These are phyloP conservation scores for Fragaria ananassa DNA, from an alignment of 306 rosid species.

Conservation along the genomic window DNA sequence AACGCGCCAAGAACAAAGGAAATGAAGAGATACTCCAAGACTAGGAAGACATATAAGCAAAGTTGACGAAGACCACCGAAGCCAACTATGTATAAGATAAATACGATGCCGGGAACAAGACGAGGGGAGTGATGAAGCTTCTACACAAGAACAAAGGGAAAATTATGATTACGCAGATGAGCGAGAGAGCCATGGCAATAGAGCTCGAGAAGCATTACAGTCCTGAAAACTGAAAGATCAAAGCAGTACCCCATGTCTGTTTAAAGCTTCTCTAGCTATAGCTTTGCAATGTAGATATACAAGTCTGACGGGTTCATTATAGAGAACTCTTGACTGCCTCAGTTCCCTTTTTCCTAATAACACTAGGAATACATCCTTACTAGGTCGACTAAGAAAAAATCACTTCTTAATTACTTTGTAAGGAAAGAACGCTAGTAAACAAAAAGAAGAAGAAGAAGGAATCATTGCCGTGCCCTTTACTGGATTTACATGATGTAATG, in stretches of 20 bases:
- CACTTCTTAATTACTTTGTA: no score
- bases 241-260: no score
- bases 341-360: no score
- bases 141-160: neutral
- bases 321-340: no score
- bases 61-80: neutral
- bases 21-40: neutral
- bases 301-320: no score
- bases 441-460: no score
- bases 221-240: neutral
- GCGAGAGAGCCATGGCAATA: neutral
- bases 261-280: neutral
- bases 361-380: no score
- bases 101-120: neutral
- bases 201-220: neutral
- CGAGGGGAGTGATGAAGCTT: neutral
- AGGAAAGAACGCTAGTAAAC: no score
- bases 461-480: no score
- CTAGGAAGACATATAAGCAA: neutral
- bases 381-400: no score
- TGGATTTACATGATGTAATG: no score
- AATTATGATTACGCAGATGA: neutral
- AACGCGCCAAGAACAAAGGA: neutral
- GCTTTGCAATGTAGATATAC: neutral
- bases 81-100: neutral